Evolutionary conservation across 768 basidiomycete species (phyloP).

Genomic region (Pilatotrama ljubarskyi): DNA sequence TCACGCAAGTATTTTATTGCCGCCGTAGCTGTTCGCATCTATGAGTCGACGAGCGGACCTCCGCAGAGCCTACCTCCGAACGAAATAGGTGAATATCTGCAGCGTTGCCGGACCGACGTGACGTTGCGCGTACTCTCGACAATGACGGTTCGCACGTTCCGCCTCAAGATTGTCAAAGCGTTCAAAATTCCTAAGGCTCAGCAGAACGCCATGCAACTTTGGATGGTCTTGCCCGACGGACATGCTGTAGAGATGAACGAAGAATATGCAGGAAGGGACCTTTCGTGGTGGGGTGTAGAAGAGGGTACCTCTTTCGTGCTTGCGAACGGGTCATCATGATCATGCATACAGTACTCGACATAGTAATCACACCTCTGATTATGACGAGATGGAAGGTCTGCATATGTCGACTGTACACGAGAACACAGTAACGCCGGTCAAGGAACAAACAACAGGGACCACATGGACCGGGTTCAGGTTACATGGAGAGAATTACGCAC

Average conservation of each 20-base stretch:
- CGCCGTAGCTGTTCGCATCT: constrained; percentile 21
- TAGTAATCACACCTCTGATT: too few species aligned
- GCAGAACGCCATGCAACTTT: constrained; percentile 44
- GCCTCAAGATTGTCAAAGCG: constrained; percentile 61
- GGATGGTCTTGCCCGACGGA: constrained; percentile 56
- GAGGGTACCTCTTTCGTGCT: constrained; percentile 41
- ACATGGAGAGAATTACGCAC: neutral
- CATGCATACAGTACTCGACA: too few species aligned
- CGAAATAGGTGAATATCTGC: neutral
- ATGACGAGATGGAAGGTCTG: too few species aligned
- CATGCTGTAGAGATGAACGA: constrained; percentile 45
- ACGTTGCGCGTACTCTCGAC: constrained; percentile 62
- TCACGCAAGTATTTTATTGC: neutral
- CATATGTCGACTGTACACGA: neutral
- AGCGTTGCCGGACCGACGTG: neutral
- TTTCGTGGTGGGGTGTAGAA: constrained; percentile 77
- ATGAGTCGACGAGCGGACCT: neutral
- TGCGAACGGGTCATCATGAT: constrained; percentile 7
- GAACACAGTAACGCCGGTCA: too few species aligned
- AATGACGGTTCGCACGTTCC: constrained; percentile 66
- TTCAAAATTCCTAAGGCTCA: constrained; percentile 34
- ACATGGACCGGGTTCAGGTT: too few species aligned
- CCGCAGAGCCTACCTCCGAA: neutral
- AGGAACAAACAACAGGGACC: too few species aligned
- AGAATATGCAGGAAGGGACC: constrained; percentile 50